A percentile compares a stretch with the other conserved stretches of the same genome.
Evolutionary conservation across 768 basidiomycete species (phyloP).

Genomic region (Infundibulicybe gibba): DNA sequence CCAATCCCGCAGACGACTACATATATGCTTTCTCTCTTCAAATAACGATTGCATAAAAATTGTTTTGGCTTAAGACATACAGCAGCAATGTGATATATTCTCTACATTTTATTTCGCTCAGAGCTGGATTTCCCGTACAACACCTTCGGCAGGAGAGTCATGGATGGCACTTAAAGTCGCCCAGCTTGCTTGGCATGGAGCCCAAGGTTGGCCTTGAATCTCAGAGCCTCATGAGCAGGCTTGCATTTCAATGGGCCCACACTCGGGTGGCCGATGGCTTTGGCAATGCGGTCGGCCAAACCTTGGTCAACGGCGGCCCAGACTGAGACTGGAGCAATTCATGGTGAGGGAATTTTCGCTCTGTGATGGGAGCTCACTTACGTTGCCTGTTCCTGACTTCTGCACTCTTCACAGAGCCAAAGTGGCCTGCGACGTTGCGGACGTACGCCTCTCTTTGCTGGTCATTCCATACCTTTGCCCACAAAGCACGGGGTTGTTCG

Average conservation of each 20-base stretch:
- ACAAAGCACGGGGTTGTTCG: conserved; percentile 76
- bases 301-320: conserved; percentile 78
- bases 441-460: conserved; percentile 57
- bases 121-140: too few species aligned
- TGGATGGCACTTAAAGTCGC: too few species aligned
- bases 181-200: too few species aligned
- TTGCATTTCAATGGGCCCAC: conserved; percentile 62
- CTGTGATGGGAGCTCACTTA: conserved; percentile 29
- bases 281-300: conserved; percentile 76
- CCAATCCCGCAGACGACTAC: too few species aligned
- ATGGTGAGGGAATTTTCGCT: not conserved
- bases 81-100: too few species aligned
- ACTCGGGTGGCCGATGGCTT: conserved; percentile 55
- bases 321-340: conserved; percentile 52
- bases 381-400: conserved; percentile 63
- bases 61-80: too few species aligned
- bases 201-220: conserved; percentile 40
- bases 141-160: too few species aligned
- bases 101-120: too few species aligned
- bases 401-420: conserved; percentile 55
- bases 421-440: conserved; percentile 62
- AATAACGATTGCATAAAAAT: too few species aligned
- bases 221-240: conserved; percentile 53
- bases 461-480: conserved; percentile 65
- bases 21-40: too few species aligned